A percentile compares a stretch with the other conserved stretches of the same genome.
Evolutionary conservation across 2,329 filamentous ascomycete species (phyloP).

Genomic region (Diaporthe sp.): DNA sequence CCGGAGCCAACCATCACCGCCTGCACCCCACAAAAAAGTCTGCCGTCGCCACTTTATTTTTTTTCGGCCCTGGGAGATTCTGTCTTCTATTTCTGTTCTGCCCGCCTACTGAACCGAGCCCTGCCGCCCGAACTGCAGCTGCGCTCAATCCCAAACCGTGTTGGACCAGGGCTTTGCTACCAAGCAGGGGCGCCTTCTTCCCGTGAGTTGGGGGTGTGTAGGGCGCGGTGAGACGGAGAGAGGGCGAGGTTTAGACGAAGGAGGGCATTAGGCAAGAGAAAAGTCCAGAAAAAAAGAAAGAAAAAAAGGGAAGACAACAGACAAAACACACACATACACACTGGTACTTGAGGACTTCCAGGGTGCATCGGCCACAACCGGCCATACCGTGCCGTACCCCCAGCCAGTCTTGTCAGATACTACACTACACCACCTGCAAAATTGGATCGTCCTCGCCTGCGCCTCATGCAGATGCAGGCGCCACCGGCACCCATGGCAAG

Average conservation of each 20-base stretch:
- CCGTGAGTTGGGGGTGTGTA: background rate
- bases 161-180: slow-evolving; percentile 21
- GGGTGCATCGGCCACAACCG: background rate
- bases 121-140: slow-evolving; percentile 13
- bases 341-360: background rate
- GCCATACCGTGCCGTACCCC: background rate
- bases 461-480: background rate
- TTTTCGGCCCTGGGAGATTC: background rate
- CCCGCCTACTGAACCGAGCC: slow-evolving; percentile 19
- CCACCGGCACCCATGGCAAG: background rate
- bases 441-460: background rate
- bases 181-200: background rate
- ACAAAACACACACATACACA: too few relatives aligned
- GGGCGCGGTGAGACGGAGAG: background rate
- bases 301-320: background rate
- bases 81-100: slow-evolving; percentile 18
- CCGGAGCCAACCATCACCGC: slow-evolving; percentile 8
- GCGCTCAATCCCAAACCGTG: slow-evolving; percentile 4
- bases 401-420: background rate
- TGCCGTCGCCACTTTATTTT: slow-evolving; percentile 27
- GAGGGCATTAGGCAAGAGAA: background rate
- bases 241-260: background rate
- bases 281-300: background rate
- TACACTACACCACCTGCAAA: background rate
- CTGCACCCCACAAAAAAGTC: slow-evolving; percentile 27